Percentiles rank a stretch among this genome's conserved stretches.
Conservation (phyloP, 2,329 filamentous ascomycete genomes). For the Colletotrichum echinochloae region DNA sequence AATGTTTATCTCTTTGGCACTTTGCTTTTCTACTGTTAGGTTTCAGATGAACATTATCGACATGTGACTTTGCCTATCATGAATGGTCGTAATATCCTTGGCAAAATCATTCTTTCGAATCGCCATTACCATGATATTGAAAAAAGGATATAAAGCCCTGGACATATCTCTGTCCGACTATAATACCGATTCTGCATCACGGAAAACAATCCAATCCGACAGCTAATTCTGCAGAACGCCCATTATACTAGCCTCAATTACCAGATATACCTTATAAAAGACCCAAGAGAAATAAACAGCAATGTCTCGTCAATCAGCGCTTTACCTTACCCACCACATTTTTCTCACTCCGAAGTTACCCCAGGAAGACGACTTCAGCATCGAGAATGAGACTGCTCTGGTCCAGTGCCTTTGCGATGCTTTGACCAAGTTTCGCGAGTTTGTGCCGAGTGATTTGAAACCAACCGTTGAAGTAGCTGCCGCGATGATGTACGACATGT, state of each 20-base stretch:
- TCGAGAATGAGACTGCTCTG: not conserved
- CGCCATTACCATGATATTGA: not conserved
- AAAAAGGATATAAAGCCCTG: not conserved
- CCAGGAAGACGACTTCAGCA: constrained; percentile 31
- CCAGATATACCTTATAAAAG: too few relatives aligned
- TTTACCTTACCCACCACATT: constrained; percentile 44
- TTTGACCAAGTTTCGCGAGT: not conserved
- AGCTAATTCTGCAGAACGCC: not conserved
- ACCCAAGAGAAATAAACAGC: not conserved
- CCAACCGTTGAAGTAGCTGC: not conserved
- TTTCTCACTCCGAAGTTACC: constrained; percentile 50
- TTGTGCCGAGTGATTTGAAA: not conserved
- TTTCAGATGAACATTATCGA: not conserved
- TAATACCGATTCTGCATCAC: fast-evolving
- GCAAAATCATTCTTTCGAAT: fast-evolving
- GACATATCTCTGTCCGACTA: not conserved
- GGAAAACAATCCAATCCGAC: fast-evolving
- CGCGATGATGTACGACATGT: not conserved
- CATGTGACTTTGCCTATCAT: not conserved
- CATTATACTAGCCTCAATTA: not conserved
- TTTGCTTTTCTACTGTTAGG: not conserved
- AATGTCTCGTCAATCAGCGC: not conserved
- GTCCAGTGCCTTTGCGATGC: not conserved
- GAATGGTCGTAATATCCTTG: too few relatives aligned
- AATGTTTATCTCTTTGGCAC: too few relatives aligned